These are phyloP conservation scores for Oryza glumipatula DNA, from an alignment of 176 grass and related monocot species.

Conservation along the genomic window DNA sequence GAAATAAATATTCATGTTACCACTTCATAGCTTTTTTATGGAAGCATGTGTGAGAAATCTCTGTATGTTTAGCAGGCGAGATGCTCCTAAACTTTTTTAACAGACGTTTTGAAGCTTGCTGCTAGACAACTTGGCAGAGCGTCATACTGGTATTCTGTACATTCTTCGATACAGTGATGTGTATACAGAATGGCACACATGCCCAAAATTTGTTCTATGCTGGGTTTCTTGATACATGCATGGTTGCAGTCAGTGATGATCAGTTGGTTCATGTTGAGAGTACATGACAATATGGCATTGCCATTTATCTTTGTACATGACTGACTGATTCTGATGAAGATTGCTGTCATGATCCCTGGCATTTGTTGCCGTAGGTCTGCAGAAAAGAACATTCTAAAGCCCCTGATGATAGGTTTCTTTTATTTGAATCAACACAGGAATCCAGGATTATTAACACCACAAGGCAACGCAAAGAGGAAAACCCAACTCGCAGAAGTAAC, in stretches of 20 bases:
- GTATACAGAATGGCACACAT: not conserved
- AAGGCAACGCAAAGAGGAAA: not conserved
- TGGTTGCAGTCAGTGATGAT: not conserved
- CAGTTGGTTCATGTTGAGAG: not conserved
- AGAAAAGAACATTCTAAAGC: conserved; percentile 8
- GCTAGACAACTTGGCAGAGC: not conserved
- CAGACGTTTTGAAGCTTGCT: not conserved
- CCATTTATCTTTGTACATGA: not conserved
- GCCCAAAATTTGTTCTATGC: not conserved
- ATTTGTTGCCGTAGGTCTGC: not conserved
- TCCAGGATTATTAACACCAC: not conserved
- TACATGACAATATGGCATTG: not conserved
- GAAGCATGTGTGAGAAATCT: not conserved
- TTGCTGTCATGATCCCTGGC: not conserved
- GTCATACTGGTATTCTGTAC: not conserved
- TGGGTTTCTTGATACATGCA: not conserved
- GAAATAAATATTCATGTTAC: conserved; percentile 8
- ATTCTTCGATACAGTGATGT: not conserved
- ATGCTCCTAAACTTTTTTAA: not conserved
- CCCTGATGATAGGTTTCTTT: not conserved
- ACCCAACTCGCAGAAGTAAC: not conserved
- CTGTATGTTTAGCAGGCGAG: not conserved
- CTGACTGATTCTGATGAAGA: not conserved
- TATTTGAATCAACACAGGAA: conserved; percentile 6
- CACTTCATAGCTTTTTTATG: not conserved